phyloP scores from a whole-genome alignment of 805 yeast species.

The Cephaloascus albidus region DNA sequence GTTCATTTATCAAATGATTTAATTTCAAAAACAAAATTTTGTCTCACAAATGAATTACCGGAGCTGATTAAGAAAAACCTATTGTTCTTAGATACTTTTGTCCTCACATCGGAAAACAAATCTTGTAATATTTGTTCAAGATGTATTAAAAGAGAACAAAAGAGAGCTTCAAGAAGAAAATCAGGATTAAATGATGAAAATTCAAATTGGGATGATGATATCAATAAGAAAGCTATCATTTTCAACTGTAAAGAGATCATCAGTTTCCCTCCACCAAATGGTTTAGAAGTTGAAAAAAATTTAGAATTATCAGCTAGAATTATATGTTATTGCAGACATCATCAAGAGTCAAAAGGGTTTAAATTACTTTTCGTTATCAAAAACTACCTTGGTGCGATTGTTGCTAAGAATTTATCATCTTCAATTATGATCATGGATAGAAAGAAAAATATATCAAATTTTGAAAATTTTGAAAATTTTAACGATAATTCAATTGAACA shows the following conservation, averaged over 20 bases:
- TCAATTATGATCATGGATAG: slow-evolving; percentile 92
- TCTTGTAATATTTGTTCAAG: slow-evolving; percentile 75
- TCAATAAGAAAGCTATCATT: slow-evolving; percentile 74
- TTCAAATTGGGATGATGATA: slow-evolving; percentile 66
- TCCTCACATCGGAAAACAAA: slow-evolving; percentile 45
- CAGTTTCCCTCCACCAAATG: slow-evolving; percentile 55
- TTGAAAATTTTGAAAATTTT: not conserved
- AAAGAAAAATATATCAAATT: slow-evolving; percentile 50
- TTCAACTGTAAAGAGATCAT: slow-evolving; percentile 88
- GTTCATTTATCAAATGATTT: slow-evolving; percentile 82
- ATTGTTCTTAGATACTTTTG: slow-evolving; percentile 69
- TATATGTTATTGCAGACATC: slow-evolving; percentile 95
- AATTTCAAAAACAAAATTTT: slow-evolving; percentile 78
- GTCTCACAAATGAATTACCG: slow-evolving; percentile 44
- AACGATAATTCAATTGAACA: not conserved
- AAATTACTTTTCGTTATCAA: slow-evolving; percentile 59
- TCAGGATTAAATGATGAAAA: slow-evolving; percentile 62
- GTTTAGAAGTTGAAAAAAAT: slow-evolving; percentile 23
- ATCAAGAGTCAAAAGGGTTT: slow-evolving; percentile 81
- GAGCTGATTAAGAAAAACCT: slow-evolving; percentile 41
- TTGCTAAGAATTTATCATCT: slow-evolving; percentile 64
- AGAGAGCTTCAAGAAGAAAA: slow-evolving; percentile 89
- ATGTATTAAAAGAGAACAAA: slow-evolving; percentile 87
- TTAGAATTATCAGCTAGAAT: slow-evolving; percentile 60
- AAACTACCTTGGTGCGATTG: slow-evolving; percentile 47